phyloP scores from a whole-genome alignment of 1,284 basidiomycete species.

The Inonotus hispidus region DNA sequence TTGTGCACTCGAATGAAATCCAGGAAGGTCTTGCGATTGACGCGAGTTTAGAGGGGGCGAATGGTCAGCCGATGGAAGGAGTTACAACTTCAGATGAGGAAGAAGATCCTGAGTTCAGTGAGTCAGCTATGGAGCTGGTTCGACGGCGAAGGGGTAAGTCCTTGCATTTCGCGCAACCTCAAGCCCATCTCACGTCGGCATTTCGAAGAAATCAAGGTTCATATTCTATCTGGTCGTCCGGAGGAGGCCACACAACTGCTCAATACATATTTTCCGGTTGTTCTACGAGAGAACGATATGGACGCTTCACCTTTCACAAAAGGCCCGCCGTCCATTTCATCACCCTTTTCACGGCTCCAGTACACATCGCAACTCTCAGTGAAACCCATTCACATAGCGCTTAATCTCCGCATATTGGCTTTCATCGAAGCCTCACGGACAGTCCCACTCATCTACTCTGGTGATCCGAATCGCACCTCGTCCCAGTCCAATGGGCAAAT shows the following conservation, averaged over 20 bases:
- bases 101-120: constrained; percentile 24
- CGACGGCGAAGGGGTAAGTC: constrained; percentile 52
- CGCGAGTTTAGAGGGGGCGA: constrained; percentile 20
- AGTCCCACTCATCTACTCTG: constrained; percentile 47
- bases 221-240: constrained; percentile 65
- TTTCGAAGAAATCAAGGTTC: constrained; percentile 52
- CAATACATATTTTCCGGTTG: constrained; percentile 62
- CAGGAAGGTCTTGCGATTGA: constrained; percentile 2
- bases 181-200: constrained; percentile 4
- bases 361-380: constrained; percentile 56
- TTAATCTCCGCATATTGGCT: constrained; percentile 79
- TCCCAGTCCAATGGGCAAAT: constrained; percentile 15
- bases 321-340: constrained; percentile 8
- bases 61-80: constrained; percentile 25
- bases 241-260: constrained; percentile 63
- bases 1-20: constrained; percentile 16
- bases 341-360: constrained; percentile 27
- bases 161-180: not conserved
- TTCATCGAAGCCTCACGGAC: constrained; percentile 82
- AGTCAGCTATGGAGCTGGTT: constrained; percentile 42
- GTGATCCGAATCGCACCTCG: constrained; percentile 17
- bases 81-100: constrained; percentile 24
- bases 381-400: constrained; percentile 64
- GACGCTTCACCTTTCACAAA: constrained; percentile 5
- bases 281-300: constrained; percentile 39